Base-by-base conservation (phyloP, 345 rosid genomes). In the Dipteronia dyeriana region DNA sequence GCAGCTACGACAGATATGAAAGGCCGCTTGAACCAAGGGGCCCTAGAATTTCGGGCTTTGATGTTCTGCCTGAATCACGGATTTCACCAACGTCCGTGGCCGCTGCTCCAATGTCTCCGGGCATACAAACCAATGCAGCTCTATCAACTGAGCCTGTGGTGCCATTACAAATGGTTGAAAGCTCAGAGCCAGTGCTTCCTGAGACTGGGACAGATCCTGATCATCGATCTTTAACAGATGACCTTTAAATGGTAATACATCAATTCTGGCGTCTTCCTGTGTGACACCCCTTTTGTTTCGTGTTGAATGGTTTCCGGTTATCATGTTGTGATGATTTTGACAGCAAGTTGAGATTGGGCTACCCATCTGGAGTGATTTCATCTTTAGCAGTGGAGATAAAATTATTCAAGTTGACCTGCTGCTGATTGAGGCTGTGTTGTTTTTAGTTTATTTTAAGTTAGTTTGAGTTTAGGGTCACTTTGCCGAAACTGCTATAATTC, bases 1-100 rank as follows among this genome's bases (percentile, higher is more conserved):
- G 31, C 1, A 83, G 83, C 62, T 76, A 81, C 68, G 93, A 87
- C 68, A 93, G 88, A 82, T 64, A 79, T 53, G 85, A 84, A 45
- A 88, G 88, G 84, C 84, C 82, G 9, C 63, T 45, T 8, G 84
- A 79, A 16, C 76, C 62, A 70, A 88, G 64, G 77, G 85, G 76
- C 19, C 82, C 26, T 17, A 59, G 71, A 39, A 51, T 49, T 60
- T 61, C 83, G 39, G 87, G 76, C 23, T 54, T 73, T 2, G 81
- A 75, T 68, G 82, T 71, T 76, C 82, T 74, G 25, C 85, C 80
- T 41, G 81, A 68, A 62, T 20, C 81, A 25, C 43, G 43, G 62
- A 64, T 65, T 43, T 68, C 81, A 43, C 77, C 81, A 1, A 68
- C 65, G 69, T 65, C 82, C 6, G 1, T 59, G 63, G 76, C 75